These are phyloP conservation scores for Hyphodiscus sp. DNA, from an alignment of 2,329 filamentous ascomycete species.

Conservation along the genomic window DNA sequence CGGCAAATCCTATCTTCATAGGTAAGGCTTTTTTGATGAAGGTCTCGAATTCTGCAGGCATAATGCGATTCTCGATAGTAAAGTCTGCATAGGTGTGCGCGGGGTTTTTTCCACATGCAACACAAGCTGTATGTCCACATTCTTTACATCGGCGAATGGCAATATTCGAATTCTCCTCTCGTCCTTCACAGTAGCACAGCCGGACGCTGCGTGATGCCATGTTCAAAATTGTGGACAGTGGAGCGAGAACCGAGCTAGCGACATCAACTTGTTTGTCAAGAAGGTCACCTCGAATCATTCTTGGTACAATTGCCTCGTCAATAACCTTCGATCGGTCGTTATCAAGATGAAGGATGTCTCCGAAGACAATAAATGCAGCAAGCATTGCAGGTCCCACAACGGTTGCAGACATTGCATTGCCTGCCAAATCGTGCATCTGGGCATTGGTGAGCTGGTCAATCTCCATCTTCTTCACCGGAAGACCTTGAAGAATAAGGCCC, in stretches of 20 bases:
- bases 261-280: neutral
- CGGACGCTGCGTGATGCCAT: conserved; percentile 32
- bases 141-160: conserved; percentile 40
- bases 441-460: conserved; percentile 56
- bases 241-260: conserved; percentile 4
- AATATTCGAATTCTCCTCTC: conserved; percentile 31
- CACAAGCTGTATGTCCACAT: conserved; percentile 50
- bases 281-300: neutral
- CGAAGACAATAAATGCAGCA: conserved; percentile 43
- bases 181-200: conserved; percentile 53
- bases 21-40: conserved; percentile 37
- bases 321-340: conserved; percentile 2
- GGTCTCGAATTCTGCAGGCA: conserved; percentile 38
- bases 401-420: conserved; percentile 74
- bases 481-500: conserved; percentile 58
- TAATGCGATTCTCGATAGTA: conserved; percentile 23
- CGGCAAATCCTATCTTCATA: conserved; percentile 31
- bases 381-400: conserved; percentile 61
- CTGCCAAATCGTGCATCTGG: conserved; percentile 63
- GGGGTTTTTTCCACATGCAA: conserved; percentile 47
- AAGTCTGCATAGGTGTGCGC: conserved; percentile 27
- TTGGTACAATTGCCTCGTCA: neutral
- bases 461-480: conserved; percentile 55
- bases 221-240: conserved; percentile 9
- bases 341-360: conserved; percentile 2